Conservation (phyloP, 371 early-diverging fungal species). For the Catenaria anguillulae region DNA sequence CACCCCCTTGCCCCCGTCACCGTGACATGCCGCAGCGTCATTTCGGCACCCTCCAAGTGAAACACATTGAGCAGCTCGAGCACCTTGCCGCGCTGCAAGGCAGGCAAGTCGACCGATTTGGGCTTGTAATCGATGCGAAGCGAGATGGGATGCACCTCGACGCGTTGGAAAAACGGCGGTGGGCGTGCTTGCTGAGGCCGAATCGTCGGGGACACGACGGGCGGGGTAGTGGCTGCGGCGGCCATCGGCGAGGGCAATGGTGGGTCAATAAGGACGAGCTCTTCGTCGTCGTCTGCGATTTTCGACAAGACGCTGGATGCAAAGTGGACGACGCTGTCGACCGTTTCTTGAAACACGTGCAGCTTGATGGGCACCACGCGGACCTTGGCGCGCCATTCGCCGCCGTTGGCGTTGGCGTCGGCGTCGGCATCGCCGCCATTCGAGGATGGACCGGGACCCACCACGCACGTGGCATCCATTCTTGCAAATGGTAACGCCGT, state of each 20-base stretch:
- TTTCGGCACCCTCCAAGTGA: conserved; percentile 76
- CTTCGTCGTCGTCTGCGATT: too few species aligned
- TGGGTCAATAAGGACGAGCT: not conserved
- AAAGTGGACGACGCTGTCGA: conserved; percentile 65
- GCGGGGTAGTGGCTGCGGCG: too few species aligned
- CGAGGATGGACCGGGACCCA: not conserved
- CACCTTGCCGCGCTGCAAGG: conserved; percentile 49
- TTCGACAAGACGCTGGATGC: not conserved
- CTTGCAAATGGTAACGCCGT: conserved; percentile 33
- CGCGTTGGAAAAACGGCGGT: conserved; percentile 34
- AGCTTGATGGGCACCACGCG: conserved; percentile 63
- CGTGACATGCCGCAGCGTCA: conserved; percentile 57
- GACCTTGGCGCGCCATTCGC: conserved; percentile 11
- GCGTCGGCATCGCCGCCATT: not conserved
- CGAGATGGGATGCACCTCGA: conserved; percentile 54
- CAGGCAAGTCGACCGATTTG: conserved; percentile 60
- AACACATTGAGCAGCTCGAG: conserved; percentile 84
- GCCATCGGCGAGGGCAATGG: conserved; percentile 2
- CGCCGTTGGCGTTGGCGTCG: not conserved
- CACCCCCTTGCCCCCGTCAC: conserved; percentile 59
- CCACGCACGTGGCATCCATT: conserved; percentile 30
- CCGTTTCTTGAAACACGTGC: conserved; percentile 86
- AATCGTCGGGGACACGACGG: too few species aligned
- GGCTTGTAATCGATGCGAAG: conserved; percentile 93
- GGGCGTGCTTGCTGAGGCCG: not conserved